These are phyloP conservation scores for Ambrosiella beaveri DNA, from an alignment of 2,329 filamentous ascomycete species.

Conservation along the genomic window DNA sequence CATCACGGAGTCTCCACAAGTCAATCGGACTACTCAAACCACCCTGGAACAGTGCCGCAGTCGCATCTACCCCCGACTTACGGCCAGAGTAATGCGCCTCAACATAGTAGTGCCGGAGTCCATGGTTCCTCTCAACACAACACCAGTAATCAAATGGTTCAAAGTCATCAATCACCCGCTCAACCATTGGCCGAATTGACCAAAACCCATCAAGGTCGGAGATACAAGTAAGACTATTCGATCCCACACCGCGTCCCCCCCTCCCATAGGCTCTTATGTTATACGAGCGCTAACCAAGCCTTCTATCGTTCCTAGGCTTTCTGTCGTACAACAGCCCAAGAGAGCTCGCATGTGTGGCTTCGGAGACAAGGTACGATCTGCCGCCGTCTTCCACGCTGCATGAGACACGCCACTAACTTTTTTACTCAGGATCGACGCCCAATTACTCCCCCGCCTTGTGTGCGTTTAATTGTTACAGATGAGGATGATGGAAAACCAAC, in stretches of 20 bases:
- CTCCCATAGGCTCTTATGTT: not conserved
- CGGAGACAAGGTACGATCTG: constrained; percentile 65
- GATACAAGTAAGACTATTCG: constrained; percentile 7
- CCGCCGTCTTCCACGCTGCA: not conserved
- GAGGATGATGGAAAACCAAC: constrained; percentile 43
- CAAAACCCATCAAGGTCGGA: constrained; percentile 9
- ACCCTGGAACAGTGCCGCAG: not conserved
- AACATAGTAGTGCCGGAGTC: not conserved
- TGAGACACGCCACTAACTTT: not conserved
- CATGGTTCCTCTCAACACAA: not conserved
- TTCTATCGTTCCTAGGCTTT: constrained; percentile 31
- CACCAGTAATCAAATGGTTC: not conserved
- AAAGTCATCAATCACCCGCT: not conserved
- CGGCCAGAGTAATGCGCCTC: not conserved
- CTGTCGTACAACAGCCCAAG: constrained; percentile 78
- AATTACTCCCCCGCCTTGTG: constrained; percentile 88
- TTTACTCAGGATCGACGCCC: constrained; percentile 63
- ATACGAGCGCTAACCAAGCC: not conserved
- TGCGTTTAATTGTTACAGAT: constrained; percentile 67
- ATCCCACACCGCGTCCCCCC: too few relatives aligned
- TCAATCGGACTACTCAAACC: not conserved
- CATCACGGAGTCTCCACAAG: not conserved
- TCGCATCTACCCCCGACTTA: not conserved
- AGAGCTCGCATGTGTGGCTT: constrained; percentile 97
- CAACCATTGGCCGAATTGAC: constrained; percentile 8